Percentiles rank a stretch among this genome's conserved stretches.
Evolutionary conservation across 1,139 yeast genomes (phyloP).

Genomic region (Pichia sp.): DNA sequence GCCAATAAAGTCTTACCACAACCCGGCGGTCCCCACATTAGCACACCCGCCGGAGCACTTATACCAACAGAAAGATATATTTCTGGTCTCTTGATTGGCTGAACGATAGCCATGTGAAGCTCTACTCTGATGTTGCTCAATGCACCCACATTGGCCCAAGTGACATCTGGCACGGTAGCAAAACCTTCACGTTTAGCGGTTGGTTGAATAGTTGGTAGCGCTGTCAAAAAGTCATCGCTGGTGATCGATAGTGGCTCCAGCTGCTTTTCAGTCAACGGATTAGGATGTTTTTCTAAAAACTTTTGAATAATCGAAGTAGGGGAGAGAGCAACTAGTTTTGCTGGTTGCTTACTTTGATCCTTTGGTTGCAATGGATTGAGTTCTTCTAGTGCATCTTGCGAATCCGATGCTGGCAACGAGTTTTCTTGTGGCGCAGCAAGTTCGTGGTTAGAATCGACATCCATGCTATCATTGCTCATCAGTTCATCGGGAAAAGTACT

Average conservation of each 20-base stretch:
- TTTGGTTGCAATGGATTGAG: too few species aligned
- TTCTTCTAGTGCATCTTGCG: not conserved
- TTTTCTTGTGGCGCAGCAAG: constrained; percentile 8
- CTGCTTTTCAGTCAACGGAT: constrained; percentile 69
- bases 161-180: constrained; percentile 96
- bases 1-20: constrained; percentile 96
- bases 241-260: constrained; percentile 66
- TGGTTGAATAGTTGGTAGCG: constrained; percentile 92
- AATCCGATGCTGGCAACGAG: constrained; percentile 9
- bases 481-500: constrained; percentile 14
- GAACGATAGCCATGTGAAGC: constrained; percentile 94
- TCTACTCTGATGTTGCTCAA: constrained; percentile 73
- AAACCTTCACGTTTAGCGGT: constrained; percentile 98
- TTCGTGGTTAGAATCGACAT: constrained; percentile 8
- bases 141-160: constrained; percentile 96
- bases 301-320: constrained; percentile 53
- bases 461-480: constrained; percentile 5
- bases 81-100: constrained; percentile 91
- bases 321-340: not conserved
- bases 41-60: constrained; percentile 93
- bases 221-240: constrained; percentile 71
- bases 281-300: constrained; percentile 68
- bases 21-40: constrained; percentile 99
- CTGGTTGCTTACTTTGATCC: not conserved
- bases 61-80: constrained; percentile 86